phyloP scores from a whole-genome alignment of 2,329 filamentous ascomycete species.

The Neocucurbitaria cava region DNA sequence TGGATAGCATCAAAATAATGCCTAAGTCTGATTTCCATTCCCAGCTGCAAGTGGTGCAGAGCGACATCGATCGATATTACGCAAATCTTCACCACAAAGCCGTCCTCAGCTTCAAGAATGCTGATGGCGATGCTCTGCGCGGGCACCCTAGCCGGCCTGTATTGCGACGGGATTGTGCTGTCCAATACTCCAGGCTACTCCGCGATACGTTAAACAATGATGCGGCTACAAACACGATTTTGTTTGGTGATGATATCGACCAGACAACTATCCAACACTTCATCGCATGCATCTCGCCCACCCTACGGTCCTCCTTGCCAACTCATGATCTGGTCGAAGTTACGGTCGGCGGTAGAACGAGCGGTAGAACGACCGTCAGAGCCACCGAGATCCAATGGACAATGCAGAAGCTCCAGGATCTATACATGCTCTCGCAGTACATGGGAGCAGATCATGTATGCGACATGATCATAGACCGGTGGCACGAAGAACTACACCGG shows the following conservation, averaged over 20 bases:
- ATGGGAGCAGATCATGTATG: neutral
- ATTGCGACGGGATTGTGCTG: neutral
- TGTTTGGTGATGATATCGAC: slow-evolving; percentile 2
- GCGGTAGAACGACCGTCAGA: neutral
- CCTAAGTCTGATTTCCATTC: neutral
- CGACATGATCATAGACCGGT: slow-evolving; percentile 7
- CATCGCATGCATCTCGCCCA: slow-evolving; percentile 5
- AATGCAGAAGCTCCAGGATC: neutral
- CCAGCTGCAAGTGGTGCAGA: neutral
- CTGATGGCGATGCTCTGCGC: neutral
- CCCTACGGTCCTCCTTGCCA: neutral
- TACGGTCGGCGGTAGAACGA: neutral
- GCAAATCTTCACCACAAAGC: slow-evolving; percentile 1
- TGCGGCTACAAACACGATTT: neutral
- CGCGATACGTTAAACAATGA: neutral
- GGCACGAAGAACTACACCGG: slow-evolving; percentile 1
- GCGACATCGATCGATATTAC: neutral
- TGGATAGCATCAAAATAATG: neutral
- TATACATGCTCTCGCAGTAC: slow-evolving; percentile 2
- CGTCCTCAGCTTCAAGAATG: neutral
- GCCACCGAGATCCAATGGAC: slow-evolving; percentile 2
- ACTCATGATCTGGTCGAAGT: slow-evolving; percentile 4
- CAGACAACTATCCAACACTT: slow-evolving; percentile 1
- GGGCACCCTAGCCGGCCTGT: slow-evolving; percentile 1
- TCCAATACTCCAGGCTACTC: neutral